A percentile compares a stretch with the other conserved stretches of the same genome.
Conservation (phyloP, 1,139 yeast species). For the Scheffersomyces lignicola region DNA sequence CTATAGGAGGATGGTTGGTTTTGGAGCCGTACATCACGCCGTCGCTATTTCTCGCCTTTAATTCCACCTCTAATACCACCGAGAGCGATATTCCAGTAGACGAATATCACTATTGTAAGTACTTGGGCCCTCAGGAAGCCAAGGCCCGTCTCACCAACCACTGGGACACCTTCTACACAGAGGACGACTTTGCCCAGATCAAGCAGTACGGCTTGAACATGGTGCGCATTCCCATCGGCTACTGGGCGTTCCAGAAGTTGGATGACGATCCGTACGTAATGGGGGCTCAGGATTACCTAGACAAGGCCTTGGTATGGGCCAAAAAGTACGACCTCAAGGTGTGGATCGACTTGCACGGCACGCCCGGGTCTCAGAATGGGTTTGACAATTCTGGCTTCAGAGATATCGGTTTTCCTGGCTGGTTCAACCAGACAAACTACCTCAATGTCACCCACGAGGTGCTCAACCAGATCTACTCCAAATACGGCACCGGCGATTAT, state of each 20-base stretch:
- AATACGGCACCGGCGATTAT: conserved; percentile 39
- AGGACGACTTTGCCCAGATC: conserved; percentile 51
- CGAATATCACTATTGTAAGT: conserved; percentile 54
- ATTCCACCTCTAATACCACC: conserved; percentile 24
- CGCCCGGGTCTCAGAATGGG: conserved; percentile 72
- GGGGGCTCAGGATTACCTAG: conserved; percentile 55
- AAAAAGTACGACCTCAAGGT: conserved; percentile 48
- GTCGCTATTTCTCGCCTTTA: conserved; percentile 47
- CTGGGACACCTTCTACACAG: conserved; percentile 56
- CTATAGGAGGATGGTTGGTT: conserved; percentile 67
- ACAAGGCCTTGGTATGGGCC: conserved; percentile 58
- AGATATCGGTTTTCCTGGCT: conserved; percentile 44
- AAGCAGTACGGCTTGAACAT: conserved; percentile 53
- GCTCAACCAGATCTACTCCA: conserved; percentile 40
- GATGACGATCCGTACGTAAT: conserved; percentile 57
- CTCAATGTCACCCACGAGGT: conserved; percentile 44
- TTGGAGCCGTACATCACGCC: conserved; percentile 69
- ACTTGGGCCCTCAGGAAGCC: conserved; percentile 49
- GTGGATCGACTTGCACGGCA: conserved; percentile 67
- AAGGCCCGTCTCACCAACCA: conserved; percentile 43
- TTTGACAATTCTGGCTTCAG: conserved; percentile 66
- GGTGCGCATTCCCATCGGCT: conserved; percentile 67
- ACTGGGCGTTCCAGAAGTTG: conserved; percentile 59
- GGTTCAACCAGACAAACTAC: conserved; percentile 48
- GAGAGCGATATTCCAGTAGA: conserved; percentile 50